Evolutionary conservation across 768 basidiomycete species (phyloP).

Genomic region (Rhizopogon rudus): DNA sequence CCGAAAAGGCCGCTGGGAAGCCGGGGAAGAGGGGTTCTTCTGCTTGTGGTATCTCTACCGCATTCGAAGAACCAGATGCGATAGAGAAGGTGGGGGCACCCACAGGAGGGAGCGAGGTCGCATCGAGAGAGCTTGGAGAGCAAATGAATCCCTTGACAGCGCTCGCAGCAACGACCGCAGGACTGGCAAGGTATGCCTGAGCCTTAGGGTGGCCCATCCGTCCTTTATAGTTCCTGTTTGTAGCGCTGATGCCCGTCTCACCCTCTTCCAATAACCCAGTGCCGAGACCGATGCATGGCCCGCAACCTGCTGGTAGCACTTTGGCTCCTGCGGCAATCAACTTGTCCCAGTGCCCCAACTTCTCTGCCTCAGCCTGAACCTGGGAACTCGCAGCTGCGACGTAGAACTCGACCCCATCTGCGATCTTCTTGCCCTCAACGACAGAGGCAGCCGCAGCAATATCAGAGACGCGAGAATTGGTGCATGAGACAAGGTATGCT

Average conservation of each 20-base stretch:
- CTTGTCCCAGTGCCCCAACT: slow-evolving; percentile 80
- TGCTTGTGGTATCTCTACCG: slow-evolving; percentile 18
- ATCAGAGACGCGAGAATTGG: slow-evolving; percentile 95
- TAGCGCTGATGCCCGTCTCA: slow-evolving; percentile 94
- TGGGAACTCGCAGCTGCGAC: slow-evolving; percentile 91
- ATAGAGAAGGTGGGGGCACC: slow-evolving; percentile 57
- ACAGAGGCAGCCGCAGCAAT: slow-evolving; percentile 92
- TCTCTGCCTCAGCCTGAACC: slow-evolving; percentile 89
- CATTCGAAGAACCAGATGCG: slow-evolving; percentile 24
- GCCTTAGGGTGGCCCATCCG: slow-evolving; percentile 97
- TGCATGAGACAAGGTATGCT: slow-evolving; percentile 97
- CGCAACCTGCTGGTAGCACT: slow-evolving; percentile 91
- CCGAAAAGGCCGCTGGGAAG: slow-evolving; percentile 81
- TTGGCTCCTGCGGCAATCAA: slow-evolving; percentile 88
- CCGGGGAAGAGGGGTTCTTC: slow-evolving; percentile 69
- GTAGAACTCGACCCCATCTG: slow-evolving; percentile 92
- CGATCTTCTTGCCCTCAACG: slow-evolving; percentile 73
- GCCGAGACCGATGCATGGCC: slow-evolving; percentile 96
- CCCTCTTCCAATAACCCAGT: slow-evolving; percentile 92
- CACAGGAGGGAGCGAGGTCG: slow-evolving; percentile 42
- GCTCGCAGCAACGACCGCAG: slow-evolving; percentile 95
- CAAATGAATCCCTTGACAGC: slow-evolving; percentile 90
- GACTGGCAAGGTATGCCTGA: slow-evolving; percentile 92
- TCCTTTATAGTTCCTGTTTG: slow-evolving; percentile 98
- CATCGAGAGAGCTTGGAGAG: slow-evolving; percentile 67